phyloP scores from a whole-genome alignment of 495 filamentous ascomycete genomes.

The Neurospora sp. region DNA sequence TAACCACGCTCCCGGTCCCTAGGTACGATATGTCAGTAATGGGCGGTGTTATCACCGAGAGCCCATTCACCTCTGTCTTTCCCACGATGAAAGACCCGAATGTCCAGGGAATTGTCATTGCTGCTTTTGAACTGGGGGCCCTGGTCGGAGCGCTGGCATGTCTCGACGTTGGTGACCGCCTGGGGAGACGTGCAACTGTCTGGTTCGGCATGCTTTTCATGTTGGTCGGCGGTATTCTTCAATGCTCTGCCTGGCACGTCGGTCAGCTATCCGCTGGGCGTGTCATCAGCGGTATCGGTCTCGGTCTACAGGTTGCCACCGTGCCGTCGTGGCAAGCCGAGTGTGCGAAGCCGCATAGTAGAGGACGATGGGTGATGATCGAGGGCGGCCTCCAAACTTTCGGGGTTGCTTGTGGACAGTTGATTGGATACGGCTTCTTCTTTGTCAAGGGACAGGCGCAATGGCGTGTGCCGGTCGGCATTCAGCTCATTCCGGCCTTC shows the following conservation, averaged over 20 bases:
- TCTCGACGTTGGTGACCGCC: constrained; percentile 43
- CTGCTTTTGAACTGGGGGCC: constrained; percentile 51
- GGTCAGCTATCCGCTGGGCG: constrained; percentile 49
- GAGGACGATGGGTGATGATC: constrained; percentile 57
- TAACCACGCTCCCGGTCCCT: too few species aligned
- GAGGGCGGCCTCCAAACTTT: constrained; percentile 54
- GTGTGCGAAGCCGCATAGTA: constrained; percentile 53
- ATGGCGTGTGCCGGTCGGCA: constrained; percentile 59
- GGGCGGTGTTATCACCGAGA: neutral
- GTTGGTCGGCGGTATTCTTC: constrained; percentile 46
- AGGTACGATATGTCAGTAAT: neutral
- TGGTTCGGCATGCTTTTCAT: constrained; percentile 42
- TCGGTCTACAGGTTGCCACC: constrained; percentile 49
- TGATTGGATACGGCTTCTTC: constrained; percentile 46
- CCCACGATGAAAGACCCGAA: neutral
- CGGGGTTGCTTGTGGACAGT: constrained; percentile 55
- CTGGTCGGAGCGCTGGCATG: constrained; percentile 49
- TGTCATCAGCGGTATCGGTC: constrained; percentile 47
- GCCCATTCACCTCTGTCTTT: neutral
- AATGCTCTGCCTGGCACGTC: constrained; percentile 44
- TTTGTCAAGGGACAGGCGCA: constrained; percentile 33
- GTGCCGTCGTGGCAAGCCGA: constrained; percentile 54
- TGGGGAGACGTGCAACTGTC: constrained; percentile 44
- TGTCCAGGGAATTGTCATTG: constrained; percentile 26
- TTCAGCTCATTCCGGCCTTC: constrained; percentile 62